A percentile compares a stretch with the other conserved stretches of the same genome.
Conservation (phyloP, 495 filamentous ascomycete genomes). For the Articulospora tetracladia region DNA sequence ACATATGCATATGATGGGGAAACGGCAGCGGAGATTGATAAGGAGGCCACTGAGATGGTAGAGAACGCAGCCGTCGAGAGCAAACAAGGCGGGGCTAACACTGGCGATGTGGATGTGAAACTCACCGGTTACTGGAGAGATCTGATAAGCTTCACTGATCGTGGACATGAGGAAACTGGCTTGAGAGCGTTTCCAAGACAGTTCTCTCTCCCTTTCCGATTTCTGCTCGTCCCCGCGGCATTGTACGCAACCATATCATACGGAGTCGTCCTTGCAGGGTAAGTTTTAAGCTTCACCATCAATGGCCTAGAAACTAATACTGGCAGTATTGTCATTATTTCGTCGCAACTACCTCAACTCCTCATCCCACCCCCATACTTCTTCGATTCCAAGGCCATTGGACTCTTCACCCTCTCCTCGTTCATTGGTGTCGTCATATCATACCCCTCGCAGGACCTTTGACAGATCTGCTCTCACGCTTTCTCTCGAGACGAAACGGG, state of each 20-base stretch:
- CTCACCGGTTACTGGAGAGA: conserved; percentile 25
- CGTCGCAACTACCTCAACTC: conserved; percentile 43
- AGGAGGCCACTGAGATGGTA: conserved; percentile 22
- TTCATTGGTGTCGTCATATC: conserved; percentile 30
- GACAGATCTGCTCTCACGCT: conserved; percentile 36
- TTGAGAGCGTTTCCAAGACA: conserved; percentile 17
- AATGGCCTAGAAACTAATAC: not conserved
- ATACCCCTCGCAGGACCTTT: conserved; percentile 45
- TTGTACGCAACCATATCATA: conserved; percentile 26
- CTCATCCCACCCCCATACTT: conserved; percentile 49
- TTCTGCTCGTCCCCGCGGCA: conserved; percentile 25
- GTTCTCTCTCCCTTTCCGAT: conserved; percentile 33
- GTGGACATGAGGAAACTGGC: conserved; percentile 10
- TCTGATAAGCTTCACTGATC: conserved; percentile 25
- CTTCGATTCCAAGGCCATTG: conserved; percentile 40
- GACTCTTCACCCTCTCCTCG: conserved; percentile 45
- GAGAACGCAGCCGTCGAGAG: not conserved
- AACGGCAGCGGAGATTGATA: conserved; percentile 26
- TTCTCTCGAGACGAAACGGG: conserved; percentile 27
- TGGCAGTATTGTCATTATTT: conserved; percentile 46
- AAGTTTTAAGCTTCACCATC: conserved; percentile 23
- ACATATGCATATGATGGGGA: conserved; percentile 26
- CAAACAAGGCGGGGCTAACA: not conserved
- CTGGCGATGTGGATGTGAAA: not conserved
- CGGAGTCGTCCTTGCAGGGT: conserved; percentile 36